Conservation (phyloP, 2,329 filamentous ascomycete genomes). For the Aspergillus neoniger region DNA sequence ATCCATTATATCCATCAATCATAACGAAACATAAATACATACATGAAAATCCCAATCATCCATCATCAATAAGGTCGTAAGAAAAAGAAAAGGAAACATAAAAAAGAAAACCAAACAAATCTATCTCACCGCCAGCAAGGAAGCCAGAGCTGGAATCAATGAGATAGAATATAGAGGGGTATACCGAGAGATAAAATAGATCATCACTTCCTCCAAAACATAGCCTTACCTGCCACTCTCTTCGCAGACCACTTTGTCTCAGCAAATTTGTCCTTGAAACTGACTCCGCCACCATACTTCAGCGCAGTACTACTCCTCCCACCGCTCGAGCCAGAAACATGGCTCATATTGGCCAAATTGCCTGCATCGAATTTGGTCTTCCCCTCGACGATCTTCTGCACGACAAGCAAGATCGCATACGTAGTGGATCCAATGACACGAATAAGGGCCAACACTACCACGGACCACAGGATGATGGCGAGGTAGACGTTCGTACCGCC, state of each 20-base stretch:
- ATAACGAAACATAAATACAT: conserved; percentile 17
- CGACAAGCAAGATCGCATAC: conserved; percentile 78
- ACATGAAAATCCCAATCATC: background rate
- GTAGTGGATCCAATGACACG: conserved; percentile 78
- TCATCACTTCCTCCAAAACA: conserved; percentile 44
- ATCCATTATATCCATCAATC: conserved; percentile 14
- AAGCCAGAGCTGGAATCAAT: background rate
- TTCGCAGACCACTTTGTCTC: conserved; percentile 40
- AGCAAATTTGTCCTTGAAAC: conserved; percentile 37
- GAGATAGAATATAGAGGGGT: background rate
- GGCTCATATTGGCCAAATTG: conserved; percentile 31
- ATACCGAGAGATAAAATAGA: no score
- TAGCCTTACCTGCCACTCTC: conserved; percentile 35
- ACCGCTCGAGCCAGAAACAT: conserved; percentile 23
- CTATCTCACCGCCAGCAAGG: background rate
- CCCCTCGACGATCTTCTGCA: conserved; percentile 86
- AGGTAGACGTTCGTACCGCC: conserved; percentile 87
- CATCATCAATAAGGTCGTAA: conserved; percentile 13
- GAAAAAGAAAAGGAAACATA: conserved; percentile 12
- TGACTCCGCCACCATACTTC: conserved; percentile 36
- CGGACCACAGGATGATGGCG: conserved; percentile 88
- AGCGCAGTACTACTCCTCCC: conserved; percentile 21
- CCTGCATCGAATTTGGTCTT: conserved; percentile 62
- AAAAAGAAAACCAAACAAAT: conserved; percentile 16
- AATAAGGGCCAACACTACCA: conserved; percentile 84